Conservation (phyloP, 768 basidiomycete genomes). For the Amyloporia xantha region DNA sequence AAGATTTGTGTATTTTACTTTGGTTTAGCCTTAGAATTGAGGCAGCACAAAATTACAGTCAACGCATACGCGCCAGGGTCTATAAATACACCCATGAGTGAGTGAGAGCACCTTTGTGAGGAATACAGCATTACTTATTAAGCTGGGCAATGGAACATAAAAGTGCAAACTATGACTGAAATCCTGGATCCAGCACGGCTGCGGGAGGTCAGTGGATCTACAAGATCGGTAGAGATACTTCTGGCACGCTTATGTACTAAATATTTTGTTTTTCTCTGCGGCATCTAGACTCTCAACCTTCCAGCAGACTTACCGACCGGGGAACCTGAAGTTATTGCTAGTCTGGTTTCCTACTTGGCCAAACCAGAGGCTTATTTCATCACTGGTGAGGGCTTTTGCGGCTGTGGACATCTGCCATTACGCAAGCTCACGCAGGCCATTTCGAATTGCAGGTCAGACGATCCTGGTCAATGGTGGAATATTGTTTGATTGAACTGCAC, state of each 20-base stretch:
- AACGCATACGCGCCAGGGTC: conserved; percentile 25
- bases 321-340: conserved; percentile 12
- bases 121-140: background rate
- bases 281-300: background rate
- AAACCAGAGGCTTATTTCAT: conserved; percentile 17
- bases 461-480: background rate
- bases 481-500: background rate
- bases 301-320: background rate
- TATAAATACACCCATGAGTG: conserved; percentile 16
- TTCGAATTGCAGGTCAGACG: background rate
- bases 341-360: conserved; percentile 16
- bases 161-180: too few relatives aligned
- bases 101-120: background rate
- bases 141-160: too few relatives aligned
- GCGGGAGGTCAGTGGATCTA: background rate
- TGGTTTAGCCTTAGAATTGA: conserved; percentile 12
- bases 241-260: background rate
- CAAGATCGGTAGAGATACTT: background rate
- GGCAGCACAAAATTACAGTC: conserved; percentile 19
- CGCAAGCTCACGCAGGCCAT: background rate
- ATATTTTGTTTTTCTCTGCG: background rate
- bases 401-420: background rate
- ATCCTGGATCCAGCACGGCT: background rate
- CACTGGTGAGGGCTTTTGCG: conserved; percentile 9
- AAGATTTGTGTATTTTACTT: too few relatives aligned